Conservation (phyloP, 2,329 filamentous ascomycete genomes). For the Colletotrichum destructivum region DNA sequence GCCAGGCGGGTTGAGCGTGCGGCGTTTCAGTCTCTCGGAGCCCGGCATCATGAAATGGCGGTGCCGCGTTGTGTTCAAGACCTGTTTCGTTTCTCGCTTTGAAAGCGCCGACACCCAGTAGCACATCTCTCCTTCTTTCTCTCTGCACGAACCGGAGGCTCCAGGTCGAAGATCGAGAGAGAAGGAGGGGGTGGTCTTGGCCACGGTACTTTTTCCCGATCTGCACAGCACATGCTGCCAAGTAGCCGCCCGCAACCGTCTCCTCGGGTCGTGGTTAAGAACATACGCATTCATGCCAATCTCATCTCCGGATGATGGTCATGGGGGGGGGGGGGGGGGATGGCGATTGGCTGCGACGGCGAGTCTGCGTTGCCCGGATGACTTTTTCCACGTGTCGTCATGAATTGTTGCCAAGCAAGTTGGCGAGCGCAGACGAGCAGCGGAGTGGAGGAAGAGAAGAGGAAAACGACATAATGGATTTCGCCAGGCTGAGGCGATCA, state of each 20-base stretch:
- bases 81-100: slow-evolving; percentile 33
- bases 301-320: slow-evolving; percentile 18
- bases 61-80: slow-evolving; percentile 1
- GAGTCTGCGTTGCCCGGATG: not conserved
- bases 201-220: slow-evolving; percentile 31
- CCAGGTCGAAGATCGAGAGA: slow-evolving; percentile 12
- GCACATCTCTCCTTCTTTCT: slow-evolving; percentile 19
- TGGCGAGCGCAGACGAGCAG: not conserved
- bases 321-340: not conserved
- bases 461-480: not conserved
- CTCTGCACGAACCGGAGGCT: not conserved
- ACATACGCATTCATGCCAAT: slow-evolving; percentile 13
- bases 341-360: not conserved
- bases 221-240: slow-evolving; percentile 2
- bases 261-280: slow-evolving; percentile 12
- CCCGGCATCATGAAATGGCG: slow-evolving; percentile 16
- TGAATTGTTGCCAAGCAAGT: not conserved
- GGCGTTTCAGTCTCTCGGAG: slow-evolving; percentile 34
- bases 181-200: slow-evolving; percentile 17
- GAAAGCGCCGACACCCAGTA: slow-evolving; percentile 12
- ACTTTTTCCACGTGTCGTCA: slow-evolving; percentile 8
- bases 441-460: not conserved
- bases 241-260: slow-evolving; percentile 13
- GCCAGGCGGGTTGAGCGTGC: slow-evolving; percentile 11
- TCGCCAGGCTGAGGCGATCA: slow-evolving; percentile 17